Evolutionary conservation across 2,329 filamentous ascomycete genomes (phyloP).

Genomic region (Cercospora sp.): DNA sequence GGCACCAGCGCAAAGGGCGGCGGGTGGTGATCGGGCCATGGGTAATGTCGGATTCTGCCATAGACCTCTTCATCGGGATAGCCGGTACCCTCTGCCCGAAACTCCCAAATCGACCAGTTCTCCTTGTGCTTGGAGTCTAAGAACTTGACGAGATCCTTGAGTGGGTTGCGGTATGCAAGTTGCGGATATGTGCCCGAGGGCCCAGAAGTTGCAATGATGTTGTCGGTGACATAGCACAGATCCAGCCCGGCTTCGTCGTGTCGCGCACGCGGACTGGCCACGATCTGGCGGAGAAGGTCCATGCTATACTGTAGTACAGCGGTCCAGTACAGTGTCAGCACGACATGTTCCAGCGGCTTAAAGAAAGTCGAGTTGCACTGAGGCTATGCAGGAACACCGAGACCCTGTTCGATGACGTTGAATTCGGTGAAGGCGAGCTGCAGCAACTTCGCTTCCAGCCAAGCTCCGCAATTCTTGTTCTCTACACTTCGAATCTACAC

Average conservation of each 20-base stretch:
- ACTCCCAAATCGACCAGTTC: conserved; percentile 97
- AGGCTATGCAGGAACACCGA: not conserved
- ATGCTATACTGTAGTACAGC: conserved; percentile 8
- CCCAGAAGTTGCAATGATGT: conserved; percentile 76
- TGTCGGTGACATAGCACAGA: conserved; percentile 90
- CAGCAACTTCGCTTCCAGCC: conserved; percentile 1
- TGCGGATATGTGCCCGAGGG: conserved; percentile 87
- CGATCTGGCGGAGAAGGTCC: conserved; percentile 76
- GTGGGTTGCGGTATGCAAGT: conserved; percentile 88
- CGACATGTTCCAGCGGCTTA: not conserved
- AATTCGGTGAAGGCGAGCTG: not conserved
- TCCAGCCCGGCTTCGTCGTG: conserved; percentile 88
- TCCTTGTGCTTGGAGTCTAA: conserved; percentile 80
- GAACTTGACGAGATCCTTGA: conserved; percentile 82
- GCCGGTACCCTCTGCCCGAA: conserved; percentile 91
- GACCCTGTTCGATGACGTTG: conserved; percentile 3
- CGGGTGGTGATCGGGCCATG: conserved; percentile 96
- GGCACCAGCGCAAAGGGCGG: conserved; percentile 89
- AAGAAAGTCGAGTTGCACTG: not conserved
- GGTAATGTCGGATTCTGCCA: conserved; percentile 81
- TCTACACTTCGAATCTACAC: not conserved
- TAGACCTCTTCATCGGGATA: conserved; percentile 92
- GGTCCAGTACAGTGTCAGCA: not conserved
- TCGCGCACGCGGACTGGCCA: conserved; percentile 79
- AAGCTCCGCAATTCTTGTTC: not conserved